Percentiles rank a stretch among this genome's conserved stretches.
These are phyloP conservation scores for Neurospora sp. DNA, from an alignment of 2,329 filamentous ascomycete species.

Conservation along the genomic window DNA sequence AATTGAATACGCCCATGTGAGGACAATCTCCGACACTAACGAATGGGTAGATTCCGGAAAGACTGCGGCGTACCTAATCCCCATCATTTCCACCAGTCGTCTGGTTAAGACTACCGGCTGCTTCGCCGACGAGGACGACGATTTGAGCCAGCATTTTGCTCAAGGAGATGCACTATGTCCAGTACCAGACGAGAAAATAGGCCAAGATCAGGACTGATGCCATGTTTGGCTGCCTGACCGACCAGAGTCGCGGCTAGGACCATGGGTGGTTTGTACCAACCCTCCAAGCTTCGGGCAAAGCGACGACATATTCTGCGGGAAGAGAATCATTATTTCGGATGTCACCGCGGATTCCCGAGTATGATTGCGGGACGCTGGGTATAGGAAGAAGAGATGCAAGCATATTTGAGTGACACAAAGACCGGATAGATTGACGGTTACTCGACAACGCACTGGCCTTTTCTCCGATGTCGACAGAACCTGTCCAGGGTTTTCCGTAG, in stretches of 20 bases:
- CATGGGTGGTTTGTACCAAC: too few species aligned
- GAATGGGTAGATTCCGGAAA: not conserved
- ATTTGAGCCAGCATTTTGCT: not conserved
- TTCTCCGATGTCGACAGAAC: not conserved
- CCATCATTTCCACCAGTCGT: not conserved
- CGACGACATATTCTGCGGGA: not conserved
- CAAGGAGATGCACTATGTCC: not conserved
- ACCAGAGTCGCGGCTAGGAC: too few species aligned
- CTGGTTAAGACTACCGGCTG: not conserved
- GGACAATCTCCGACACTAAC: not conserved
- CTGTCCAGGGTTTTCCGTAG: too few species aligned
- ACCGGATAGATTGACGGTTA: not conserved
- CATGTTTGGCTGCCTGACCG: not conserved
- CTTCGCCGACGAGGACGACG: not conserved
- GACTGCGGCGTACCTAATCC: not conserved
- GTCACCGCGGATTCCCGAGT: not conserved
- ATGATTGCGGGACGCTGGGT: not conserved
- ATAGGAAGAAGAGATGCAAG: not conserved
- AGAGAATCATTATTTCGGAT: not conserved
- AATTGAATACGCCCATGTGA: not conserved
- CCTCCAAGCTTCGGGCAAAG: not conserved
- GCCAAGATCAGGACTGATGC: not conserved
- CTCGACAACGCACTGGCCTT: not conserved
- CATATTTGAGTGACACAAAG: not conserved
- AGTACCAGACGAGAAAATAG: not conserved